Evolutionary conservation across 2,329 filamentous ascomycete genomes (phyloP).

Genomic region (Corinectria fuckeliana): DNA sequence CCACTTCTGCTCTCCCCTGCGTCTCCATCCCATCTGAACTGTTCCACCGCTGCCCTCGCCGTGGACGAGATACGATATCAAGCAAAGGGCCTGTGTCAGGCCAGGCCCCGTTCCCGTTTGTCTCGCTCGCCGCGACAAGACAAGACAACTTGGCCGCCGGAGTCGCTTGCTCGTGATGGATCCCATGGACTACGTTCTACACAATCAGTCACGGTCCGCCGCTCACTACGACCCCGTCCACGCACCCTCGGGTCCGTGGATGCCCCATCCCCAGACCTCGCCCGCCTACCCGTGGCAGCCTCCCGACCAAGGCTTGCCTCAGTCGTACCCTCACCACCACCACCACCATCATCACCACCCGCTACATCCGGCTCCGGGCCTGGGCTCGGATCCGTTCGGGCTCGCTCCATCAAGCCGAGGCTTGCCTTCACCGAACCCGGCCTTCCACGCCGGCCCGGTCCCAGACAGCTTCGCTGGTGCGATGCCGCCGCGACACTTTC

Average conservation of each 20-base stretch:
- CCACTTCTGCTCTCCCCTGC: neutral
- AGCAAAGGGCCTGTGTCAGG: constrained; percentile 5
- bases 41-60: neutral
- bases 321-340: constrained; percentile 28
- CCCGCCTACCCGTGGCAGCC: constrained; percentile 33
- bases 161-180: constrained; percentile 32
- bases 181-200: constrained; percentile 37
- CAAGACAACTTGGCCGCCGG: neutral
- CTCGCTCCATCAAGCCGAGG: constrained; percentile 27
- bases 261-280: constrained; percentile 28
- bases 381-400: constrained; percentile 30
- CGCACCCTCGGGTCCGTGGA: constrained; percentile 36
- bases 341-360: no score
- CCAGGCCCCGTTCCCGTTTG: neutral
- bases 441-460: constrained; percentile 19
- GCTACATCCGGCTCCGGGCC: constrained; percentile 19
- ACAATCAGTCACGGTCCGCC: constrained; percentile 29
- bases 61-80: constrained; percentile 9
- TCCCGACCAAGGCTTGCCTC: constrained; percentile 26
- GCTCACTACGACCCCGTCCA: constrained; percentile 40
- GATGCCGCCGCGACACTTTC: constrained; percentile 23
- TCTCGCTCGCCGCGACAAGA: neutral
- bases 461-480: constrained; percentile 22
- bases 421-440: constrained; percentile 33
- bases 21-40: neutral